Percentiles rank a stretch among this genome's conserved stretches.
Evolutionary conservation across 768 basidiomycete species (phyloP).

Genomic region (Sistotremastrum suecicum): DNA sequence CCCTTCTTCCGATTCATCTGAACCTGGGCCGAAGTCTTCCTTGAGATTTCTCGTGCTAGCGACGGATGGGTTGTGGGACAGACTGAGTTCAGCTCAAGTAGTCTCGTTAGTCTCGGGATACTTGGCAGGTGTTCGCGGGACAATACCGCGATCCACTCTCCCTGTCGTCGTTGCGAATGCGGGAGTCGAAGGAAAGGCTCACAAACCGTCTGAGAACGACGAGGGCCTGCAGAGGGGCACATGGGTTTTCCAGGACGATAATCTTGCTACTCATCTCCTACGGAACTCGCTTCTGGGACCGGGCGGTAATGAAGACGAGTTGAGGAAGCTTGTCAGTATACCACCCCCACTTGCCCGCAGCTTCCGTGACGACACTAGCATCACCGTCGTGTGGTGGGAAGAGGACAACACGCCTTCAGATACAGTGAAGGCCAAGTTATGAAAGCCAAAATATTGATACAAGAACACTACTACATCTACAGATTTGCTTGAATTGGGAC

Average conservation of each 20-base stretch:
- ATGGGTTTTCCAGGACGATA: constrained; percentile 74
- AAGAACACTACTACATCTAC: too few relatives aligned
- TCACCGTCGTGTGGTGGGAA: constrained; percentile 79
- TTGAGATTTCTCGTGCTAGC: constrained; percentile 78
- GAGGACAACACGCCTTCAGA: constrained; percentile 19
- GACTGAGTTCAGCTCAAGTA: constrained; percentile 61
- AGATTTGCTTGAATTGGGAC: too few relatives aligned
- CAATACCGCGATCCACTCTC: constrained; percentile 43
- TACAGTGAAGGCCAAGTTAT: neutral
- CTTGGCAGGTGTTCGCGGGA: constrained; percentile 54
- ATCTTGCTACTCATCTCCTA: constrained; percentile 70
- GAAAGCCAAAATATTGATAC: too few relatives aligned
- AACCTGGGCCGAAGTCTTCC: constrained; percentile 14
- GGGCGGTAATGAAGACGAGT: constrained; percentile 35
- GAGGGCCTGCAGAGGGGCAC: constrained; percentile 24
- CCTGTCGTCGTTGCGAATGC: constrained; percentile 37
- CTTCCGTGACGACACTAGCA: constrained; percentile 75
- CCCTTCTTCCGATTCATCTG: constrained; percentile 14
- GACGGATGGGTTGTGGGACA: constrained; percentile 69
- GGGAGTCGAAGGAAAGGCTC: constrained; percentile 55
- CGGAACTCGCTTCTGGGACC: constrained; percentile 82
- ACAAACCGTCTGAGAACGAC: constrained; percentile 17
- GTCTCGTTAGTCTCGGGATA: constrained; percentile 79
- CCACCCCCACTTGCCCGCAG: constrained; percentile 67
- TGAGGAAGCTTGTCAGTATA: constrained; percentile 61